phyloP scores from a whole-genome alignment of 805 yeast genomes.

The Metschnikowia continentalis region DNA sequence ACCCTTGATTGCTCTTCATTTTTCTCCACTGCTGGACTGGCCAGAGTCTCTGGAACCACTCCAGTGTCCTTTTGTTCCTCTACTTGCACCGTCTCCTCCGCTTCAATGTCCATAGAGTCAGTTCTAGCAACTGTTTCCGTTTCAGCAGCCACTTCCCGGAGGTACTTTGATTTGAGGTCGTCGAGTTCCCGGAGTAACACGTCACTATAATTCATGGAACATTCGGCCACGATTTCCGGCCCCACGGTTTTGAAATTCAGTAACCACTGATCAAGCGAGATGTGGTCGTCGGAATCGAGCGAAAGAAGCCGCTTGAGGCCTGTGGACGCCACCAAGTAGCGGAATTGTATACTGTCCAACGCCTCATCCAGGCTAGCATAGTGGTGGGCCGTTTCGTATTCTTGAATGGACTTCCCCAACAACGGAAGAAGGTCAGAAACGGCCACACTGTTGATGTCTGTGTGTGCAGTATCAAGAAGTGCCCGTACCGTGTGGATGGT shows the following conservation, averaged over 20 bases:
- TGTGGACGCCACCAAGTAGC: constrained; percentile 1
- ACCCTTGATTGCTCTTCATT: not conserved
- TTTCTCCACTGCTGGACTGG: not conserved
- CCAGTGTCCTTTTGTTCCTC: not conserved
- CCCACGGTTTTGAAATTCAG: not conserved
- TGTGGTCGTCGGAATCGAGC: not conserved
- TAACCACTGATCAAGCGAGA: not conserved
- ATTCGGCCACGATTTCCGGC: constrained; percentile 11
- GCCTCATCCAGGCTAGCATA: not conserved
- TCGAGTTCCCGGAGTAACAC: constrained; percentile 9
- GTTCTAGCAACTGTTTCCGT: not conserved
- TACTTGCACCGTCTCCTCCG: not conserved
- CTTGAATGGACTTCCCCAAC: not conserved
- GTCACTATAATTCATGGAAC: constrained; percentile 10
- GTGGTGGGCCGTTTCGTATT: not conserved
- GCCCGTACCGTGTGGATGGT: not conserved
- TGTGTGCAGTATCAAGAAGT: not conserved
- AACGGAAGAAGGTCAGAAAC: not conserved
- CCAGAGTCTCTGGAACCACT: not conserved
- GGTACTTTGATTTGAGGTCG: constrained; percentile 5
- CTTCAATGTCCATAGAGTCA: not conserved
- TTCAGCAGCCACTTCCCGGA: not conserved
- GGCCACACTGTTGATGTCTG: not conserved
- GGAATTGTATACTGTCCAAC: not conserved
- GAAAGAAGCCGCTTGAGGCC: not conserved